Evolutionary conservation across 257 asterid species (phyloP), one percentile per base, ranked within the genome.

Genomic region (Jasminum sambac): DNA sequence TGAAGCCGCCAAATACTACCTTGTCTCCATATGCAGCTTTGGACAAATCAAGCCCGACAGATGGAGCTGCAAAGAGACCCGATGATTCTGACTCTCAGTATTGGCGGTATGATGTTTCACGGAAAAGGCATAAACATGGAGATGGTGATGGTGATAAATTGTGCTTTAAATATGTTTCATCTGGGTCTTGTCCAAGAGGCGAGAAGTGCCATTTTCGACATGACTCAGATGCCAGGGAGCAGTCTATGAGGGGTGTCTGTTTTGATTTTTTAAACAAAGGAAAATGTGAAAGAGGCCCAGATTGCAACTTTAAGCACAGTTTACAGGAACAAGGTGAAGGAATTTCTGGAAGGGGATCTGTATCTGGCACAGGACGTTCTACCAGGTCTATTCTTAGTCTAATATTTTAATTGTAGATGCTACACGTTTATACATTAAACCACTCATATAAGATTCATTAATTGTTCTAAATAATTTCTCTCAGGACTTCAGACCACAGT

Each of bases 241-340:
- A 91, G 81, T 91, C 90, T 67, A 60, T 71, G 38, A 88, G 89
- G 86, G 97, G 99, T 62, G 97, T 94, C 50, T 94, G 97, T 78
- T 94, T 94, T 84, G 96, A 94, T n/a, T 91, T 91, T 77, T 86
- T 94, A 77, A 94, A 88, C 80, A 91, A 89, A 81, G 99, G 99
- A 71, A 85, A 82, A 80, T 94, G 99, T 84, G 97, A 91, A 77
- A 88, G 88, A 77, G 99, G 97, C 48, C 92, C 92, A 71, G 96
- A 88, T 76, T 94, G 99, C 90, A 89, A 72, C 48, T 94, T 81
- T 81, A 91, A 86, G 86, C 99, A 94, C 78, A 85, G 76, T 70
- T 80, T 91, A 70, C 89, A 81, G 60, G 98, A 88, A 74, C 95
- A 86, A 80, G 84, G 85, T 73, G 85, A 78, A 73, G 78, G 77